phyloP scores from a whole-genome alignment of 768 basidiomycete genomes.

The Tephrocybe sp. region DNA sequence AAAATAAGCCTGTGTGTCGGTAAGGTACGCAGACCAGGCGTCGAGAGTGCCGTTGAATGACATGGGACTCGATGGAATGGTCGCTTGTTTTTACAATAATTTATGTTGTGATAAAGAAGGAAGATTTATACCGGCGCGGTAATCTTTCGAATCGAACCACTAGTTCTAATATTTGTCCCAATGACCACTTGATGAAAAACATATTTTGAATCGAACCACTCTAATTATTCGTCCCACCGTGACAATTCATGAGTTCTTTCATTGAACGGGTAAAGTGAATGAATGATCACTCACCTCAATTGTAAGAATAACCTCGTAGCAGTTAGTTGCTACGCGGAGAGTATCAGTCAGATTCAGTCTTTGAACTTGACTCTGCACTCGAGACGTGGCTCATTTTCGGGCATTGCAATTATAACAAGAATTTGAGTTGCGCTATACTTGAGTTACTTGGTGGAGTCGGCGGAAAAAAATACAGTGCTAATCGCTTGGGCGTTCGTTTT shows the following conservation, averaged over 20 bases:
- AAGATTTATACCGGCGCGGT: too few relatives aligned
- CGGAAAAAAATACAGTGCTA: too few relatives aligned
- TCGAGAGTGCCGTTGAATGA: constrained; percentile 44
- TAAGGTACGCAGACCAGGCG: constrained; percentile 44
- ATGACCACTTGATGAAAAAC: too few relatives aligned
- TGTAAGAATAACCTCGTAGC: not conserved
- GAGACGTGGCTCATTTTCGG: not conserved
- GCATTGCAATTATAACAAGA: too few relatives aligned
- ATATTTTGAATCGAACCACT: constrained; percentile 18
- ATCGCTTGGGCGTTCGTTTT: too few relatives aligned
- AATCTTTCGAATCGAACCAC: too few relatives aligned
- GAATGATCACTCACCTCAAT: not conserved
- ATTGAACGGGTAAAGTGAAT: too few relatives aligned
- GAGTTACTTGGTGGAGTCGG: too few relatives aligned
- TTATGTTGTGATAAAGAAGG: too few relatives aligned
- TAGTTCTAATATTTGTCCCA: too few relatives aligned
- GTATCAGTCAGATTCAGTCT: not conserved
- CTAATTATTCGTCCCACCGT: constrained; percentile 13
- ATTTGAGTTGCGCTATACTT: too few relatives aligned
- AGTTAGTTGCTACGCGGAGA: not conserved
- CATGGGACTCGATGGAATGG: constrained; percentile 25
- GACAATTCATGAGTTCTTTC: not conserved
- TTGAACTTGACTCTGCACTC: not conserved
- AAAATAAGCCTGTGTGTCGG: constrained; percentile 39
- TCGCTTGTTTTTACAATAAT: constrained; percentile 1